Percentiles rank a stretch among this genome's conserved stretches.
These are phyloP conservation scores for Paecilomyces variotii DNA, from an alignment of 2,329 filamentous ascomycete species.

Conservation along the genomic window DNA sequence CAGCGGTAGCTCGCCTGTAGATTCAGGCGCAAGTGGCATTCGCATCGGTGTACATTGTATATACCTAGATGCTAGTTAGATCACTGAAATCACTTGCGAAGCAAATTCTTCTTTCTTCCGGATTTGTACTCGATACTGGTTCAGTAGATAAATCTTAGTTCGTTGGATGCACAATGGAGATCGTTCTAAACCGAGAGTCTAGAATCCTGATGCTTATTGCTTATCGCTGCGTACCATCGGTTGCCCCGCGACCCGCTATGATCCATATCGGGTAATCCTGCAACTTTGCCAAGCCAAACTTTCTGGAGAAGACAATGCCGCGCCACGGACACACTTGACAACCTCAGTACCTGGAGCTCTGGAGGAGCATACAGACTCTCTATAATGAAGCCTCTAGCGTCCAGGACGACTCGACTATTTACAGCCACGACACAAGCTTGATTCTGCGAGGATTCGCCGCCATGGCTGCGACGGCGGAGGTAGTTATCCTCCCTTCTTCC, in stretches of 20 bases:
- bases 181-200: background rate
- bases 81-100: background rate
- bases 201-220: background rate
- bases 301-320: background rate
- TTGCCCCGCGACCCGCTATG: conserved; percentile 25
- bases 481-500: conserved; percentile 36
- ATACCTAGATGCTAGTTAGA: background rate
- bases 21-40: background rate
- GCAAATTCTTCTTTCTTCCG: background rate
- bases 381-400: background rate
- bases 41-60: background rate
- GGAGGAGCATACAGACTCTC: background rate
- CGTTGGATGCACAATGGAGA: background rate
- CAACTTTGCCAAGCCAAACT: conserved; percentile 28
- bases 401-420: background rate
- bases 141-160: background rate
- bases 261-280: conserved; percentile 21
- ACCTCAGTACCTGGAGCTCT: background rate
- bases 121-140: background rate
- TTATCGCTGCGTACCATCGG: conserved; percentile 9
- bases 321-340: background rate
- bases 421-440: background rate
- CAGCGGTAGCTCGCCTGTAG: background rate
- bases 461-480: conserved; percentile 31
- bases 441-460: conserved; percentile 4